A percentile compares a stretch with the other conserved stretches of the same genome.
Evolutionary conservation across 2,329 filamentous ascomycete genomes (phyloP).

Genomic region (Pseudocercospora fijiensis): DNA sequence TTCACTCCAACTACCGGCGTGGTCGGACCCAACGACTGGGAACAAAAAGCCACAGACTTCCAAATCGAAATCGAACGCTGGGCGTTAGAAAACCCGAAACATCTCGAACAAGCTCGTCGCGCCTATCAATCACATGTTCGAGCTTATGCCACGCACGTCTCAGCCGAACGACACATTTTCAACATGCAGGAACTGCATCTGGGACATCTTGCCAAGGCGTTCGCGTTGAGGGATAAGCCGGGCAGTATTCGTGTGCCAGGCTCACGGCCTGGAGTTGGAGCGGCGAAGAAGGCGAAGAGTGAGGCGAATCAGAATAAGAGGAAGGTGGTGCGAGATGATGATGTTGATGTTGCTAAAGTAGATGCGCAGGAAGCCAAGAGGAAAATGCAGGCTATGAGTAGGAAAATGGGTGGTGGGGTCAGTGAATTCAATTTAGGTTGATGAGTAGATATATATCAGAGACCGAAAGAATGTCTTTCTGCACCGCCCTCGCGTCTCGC

Average conservation of each 20-base stretch:
- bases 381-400: conserved; percentile 53
- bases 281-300: conserved; percentile 46
- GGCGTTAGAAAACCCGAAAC: conserved; percentile 62
- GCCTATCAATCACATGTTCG: conserved; percentile 90
- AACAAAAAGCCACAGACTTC: conserved; percentile 65
- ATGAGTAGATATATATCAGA: too few species aligned
- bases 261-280: conserved; percentile 50
- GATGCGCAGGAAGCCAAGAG: conserved; percentile 50
- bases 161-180: conserved; percentile 80
- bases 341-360: conserved; percentile 32
- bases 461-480: too few species aligned
- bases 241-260: conserved; percentile 66
- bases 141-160: conserved; percentile 91
- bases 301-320: conserved; percentile 39
- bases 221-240: conserved; percentile 83
- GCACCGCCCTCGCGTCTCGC: too few species aligned
- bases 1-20: conserved; percentile 49
- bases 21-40: conserved; percentile 53
- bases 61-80: conserved; percentile 67
- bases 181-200: conserved; percentile 89
- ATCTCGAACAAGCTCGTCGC: conserved; percentile 76
- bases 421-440: conserved; percentile 60
- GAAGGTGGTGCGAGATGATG: conserved; percentile 31
- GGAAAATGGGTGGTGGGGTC: conserved; percentile 50
- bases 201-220: conserved; percentile 91